Evolutionary conservation across 805 yeast genomes (phyloP), one percentile per base, ranked within the genome.

Genomic region (Hanseniaspora guilliermondii): DNA sequence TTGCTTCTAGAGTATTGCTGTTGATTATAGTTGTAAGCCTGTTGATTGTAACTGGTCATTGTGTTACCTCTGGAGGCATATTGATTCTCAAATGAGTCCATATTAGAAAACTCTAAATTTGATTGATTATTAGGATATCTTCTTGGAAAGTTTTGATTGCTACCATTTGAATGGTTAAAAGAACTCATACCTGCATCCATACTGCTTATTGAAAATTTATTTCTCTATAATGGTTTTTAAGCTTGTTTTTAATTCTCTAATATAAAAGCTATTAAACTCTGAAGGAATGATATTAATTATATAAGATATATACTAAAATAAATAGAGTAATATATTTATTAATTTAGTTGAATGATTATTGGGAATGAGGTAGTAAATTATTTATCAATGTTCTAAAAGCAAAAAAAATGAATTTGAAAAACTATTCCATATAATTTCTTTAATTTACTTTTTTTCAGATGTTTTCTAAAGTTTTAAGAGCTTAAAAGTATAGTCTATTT

Each of bases 21-120:
- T 24, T 42, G 55, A 11, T 38, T 55, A 55, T 42, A 53, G 56
- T 22, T 47, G 59, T 57, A 30, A 55, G 61, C 42, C 22, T 27
- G 37, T 21, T 27, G 36, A 17, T 39, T 30, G 7, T 22, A 38
- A 21, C 53, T 40, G 16, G 53, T 21, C 53, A 49, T 49, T 6
- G 53, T 49, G 47, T 33, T 49, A 6, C 44, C 54, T 42, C 48
- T 50, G 3, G 39, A 19, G 6, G 53, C 47, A 14, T 36, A 40
- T 35, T 33, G 48, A 17, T 24, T 25, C 8, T 49, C 38, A 17
- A 22, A 49, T 2, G 32, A 11, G 16, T 32, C 36, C 42, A 25
- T 22, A 33, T 21, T 16, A 12, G 46, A 24, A 9, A 42, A 42
- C 14, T 50, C 38, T 6, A 27, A 2, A 19, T 42, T 50, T 8